Evolutionary conservation across 2,329 filamentous ascomycete species (phyloP), one percentile per base, ranked within the genome.

Genomic region (Colletotrichum agaves): DNA sequence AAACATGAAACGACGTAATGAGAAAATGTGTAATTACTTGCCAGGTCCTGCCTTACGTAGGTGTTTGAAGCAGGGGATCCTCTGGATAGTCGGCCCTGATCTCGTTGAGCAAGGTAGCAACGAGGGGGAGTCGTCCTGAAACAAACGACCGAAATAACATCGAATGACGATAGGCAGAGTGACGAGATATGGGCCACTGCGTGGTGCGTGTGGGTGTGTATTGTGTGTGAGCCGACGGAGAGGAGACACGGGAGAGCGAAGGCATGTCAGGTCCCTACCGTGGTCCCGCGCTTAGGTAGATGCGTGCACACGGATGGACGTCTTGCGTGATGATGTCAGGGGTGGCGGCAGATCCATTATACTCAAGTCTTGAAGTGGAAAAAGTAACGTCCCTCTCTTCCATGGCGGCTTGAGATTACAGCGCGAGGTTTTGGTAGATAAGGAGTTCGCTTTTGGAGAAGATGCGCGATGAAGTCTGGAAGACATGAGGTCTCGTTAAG

Each of bases 401-500:
- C 43, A 37, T 56, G 19, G n/a, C n/a, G 13, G 12, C n/a, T 39
- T 35, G 63, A 43, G 17, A 60, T 55, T 53, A 31, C 47, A 19
- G 37, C 37, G 37, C 12, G 23, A 15, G 37, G 15, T 53, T 43
- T 50, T 46, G 37, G 23, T 31, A 68, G 65, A 68, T 65, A 65
- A 65, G 61, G n/a, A 33, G 33, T 35, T 50, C 11, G 11, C 13
- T 39, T 19, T 41, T 12, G 46, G 21, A 21, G 33, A 44, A 37
- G 23, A 19, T 19, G 12, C 23, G 17, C 17, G 17, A 31, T 41
- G 49, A 61, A 39, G 46, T 53, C 53, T n/a, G 17, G 27, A 12
- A 49, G 56, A 72, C 61, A 61, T 76, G 75, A 77, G 73, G 76
- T 77, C 69, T 66, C 74, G 73, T 74, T 76, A 76, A 77, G 73